These are phyloP conservation scores for Thielaviopsis punctulata DNA, from an alignment of 2,329 filamentous ascomycete genomes.

Conservation along the genomic window DNA sequence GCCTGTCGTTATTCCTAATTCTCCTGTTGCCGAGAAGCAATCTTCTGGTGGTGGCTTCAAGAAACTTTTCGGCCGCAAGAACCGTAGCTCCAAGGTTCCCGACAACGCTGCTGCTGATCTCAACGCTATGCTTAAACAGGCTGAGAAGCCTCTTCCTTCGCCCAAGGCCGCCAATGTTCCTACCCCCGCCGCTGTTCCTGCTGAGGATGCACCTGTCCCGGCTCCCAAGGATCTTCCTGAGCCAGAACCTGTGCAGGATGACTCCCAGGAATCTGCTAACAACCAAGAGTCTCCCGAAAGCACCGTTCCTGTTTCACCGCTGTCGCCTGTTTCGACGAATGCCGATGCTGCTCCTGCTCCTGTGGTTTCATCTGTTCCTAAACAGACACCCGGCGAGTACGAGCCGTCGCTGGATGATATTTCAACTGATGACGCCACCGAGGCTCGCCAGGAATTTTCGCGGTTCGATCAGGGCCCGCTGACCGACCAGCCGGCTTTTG, in stretches of 20 bases:
- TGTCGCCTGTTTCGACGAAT: background rate
- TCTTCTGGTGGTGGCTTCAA: constrained; percentile 32
- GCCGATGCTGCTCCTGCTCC: constrained; percentile 9
- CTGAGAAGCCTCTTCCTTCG: constrained; percentile 17
- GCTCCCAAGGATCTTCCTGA: constrained; percentile 12
- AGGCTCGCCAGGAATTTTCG: constrained; percentile 43
- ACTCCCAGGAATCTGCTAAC: background rate
- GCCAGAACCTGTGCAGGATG: background rate
- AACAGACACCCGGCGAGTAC: constrained; percentile 22
- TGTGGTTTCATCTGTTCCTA: constrained; percentile 3
- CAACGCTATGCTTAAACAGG: constrained; percentile 31
- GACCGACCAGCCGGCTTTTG: constrained; percentile 69
- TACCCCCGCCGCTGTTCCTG: constrained; percentile 14
- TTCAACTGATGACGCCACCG: constrained; percentile 38
- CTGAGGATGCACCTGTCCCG: constrained; percentile 14
- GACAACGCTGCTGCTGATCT: constrained; percentile 35
- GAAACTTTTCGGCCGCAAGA: constrained; percentile 50
- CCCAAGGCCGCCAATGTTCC: constrained; percentile 17
- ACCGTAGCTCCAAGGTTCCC: constrained; percentile 37
- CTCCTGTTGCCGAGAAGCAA: constrained; percentile 13
- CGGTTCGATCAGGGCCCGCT: constrained; percentile 82
- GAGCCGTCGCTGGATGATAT: constrained; percentile 33
- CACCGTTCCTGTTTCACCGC: constrained; percentile 3
- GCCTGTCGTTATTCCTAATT: constrained; percentile 13
- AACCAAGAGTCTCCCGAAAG: constrained; percentile 1